Base-by-base conservation (phyloP, 352 stramenopile species). In the Phytophthora nicotianae region DNA sequence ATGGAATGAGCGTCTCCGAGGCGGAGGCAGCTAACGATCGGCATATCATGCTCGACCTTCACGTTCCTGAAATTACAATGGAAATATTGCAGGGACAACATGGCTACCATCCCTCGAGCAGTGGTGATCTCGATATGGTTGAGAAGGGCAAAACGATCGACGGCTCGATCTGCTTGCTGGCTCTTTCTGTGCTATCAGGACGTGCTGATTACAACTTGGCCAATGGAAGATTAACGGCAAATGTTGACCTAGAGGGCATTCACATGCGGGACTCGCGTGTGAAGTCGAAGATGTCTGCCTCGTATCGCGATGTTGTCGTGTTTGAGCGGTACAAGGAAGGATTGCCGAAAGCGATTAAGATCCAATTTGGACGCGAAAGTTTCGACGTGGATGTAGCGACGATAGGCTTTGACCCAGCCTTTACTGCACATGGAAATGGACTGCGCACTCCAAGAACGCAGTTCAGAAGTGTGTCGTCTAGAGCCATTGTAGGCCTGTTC, bases 81-180 rank as follows among this genome's bases (percentile, higher is more conserved):
- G 87, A 95, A 46, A 73, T 95, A 62, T 65, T 93, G 13, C 77
- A 91, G 49, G 82, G 85, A 0, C 73, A 91, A 48, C 62, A 89
- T 46, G 87, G 87, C 5, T 95, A 94, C 50, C 81, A 94, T 27
- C 87, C 85, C 10, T 90, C 83, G 5, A 79, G 68, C 40, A 90
- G 77, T 64, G 87, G 82, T 14, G 85, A 94, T 50, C 59, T 95
- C 2, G 86, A 78, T 23, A 90, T 94, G 83, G 81, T 79, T 10
- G 78, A 88, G 23, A 78, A 74, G 21, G 70, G 74, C 33, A 89
- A 81, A 37, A 83, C 70, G 10, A 86, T 78, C n/a, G 71, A 82
- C 14, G 79, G 76, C 4, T 95, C 86, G n/a, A 91, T 93, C 32
- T 91, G 81, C 35, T 46, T 86, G 8, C 56, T 93, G 19, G 67